Conservation (phyloP, 768 basidiomycete species). For the Tylopilus plumbeoviolaceoides region DNA sequence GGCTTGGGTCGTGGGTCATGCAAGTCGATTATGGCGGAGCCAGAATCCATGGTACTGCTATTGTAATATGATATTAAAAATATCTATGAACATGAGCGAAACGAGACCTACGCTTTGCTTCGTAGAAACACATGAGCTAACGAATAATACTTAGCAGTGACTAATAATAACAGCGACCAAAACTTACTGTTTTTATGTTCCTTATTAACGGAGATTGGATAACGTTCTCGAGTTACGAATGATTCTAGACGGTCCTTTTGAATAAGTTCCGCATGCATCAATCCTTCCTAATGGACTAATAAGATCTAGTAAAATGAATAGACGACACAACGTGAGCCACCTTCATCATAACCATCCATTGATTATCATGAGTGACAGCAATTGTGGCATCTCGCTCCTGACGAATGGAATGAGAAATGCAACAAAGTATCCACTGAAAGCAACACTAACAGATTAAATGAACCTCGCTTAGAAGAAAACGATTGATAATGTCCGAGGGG, state of each 20-base stretch:
- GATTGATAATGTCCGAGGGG: not conserved
- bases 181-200: not conserved
- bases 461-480: not conserved
- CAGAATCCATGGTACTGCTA: not conserved
- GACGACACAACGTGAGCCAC: no score
- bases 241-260: not conserved
- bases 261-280: not conserved
- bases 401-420: not conserved
- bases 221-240: no score
- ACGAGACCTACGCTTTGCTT: no score
- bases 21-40: not conserved
- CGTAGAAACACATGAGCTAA: no score
- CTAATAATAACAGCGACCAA: no score
- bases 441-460: not conserved
- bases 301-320: no score
- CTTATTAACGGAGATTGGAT: no score
- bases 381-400: not conserved
- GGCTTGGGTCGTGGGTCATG: not conserved
- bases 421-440: not conserved
- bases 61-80: no score
- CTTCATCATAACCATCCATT: constrained; percentile 1
- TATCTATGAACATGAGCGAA: no score
- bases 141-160: no score
- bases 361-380: not conserved
- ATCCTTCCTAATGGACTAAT: not conserved